Evolutionary conservation across 1,284 basidiomycete species (phyloP), one percentile per base, ranked within the genome.

Genomic region (Pascua sp.): DNA sequence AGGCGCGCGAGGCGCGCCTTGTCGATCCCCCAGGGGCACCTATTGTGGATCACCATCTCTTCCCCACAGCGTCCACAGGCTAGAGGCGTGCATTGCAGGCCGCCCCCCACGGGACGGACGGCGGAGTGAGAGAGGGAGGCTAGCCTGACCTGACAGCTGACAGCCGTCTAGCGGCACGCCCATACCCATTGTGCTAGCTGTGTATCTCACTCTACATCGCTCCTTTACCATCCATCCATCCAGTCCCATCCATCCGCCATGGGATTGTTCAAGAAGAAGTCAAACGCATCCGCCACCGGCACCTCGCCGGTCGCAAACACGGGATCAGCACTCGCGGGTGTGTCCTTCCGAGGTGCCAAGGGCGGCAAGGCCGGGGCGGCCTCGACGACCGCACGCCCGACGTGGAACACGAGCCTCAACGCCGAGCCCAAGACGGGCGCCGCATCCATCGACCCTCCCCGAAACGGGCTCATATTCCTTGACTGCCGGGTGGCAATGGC

Each of bases 381-480:
- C 32, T 18, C 47, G 38, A 13, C 44, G 2, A 42, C 49, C 4
- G 24, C 51, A 1, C 57, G 57, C 13, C 57, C 55, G n/a, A 42
- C 55, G 16, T 62, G 61, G 61, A 51, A 51, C 49, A 59, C 57
- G 3, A 47, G 49, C 15, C 41, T 62, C 39, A 42, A 47, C 12
- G 57, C 61, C 9, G 61, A 62, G 49, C 17, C 48, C 15, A 51
- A 53, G 16, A 42, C 38, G 10, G 45, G 48, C 11, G 48, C 47
- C 5, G 40, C 41, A 38, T 48, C 39, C 40, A 45, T 51, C 13
- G 40, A 37, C 38, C 56, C 56, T n/a, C 12, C 47, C 5, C 57
- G 57, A 7, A 47, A 48, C 13, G 61, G 61, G 16, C 39, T 62
- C n/a, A 55, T 51, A 5, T 62, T 62, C 40, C 47, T 62, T 42